Conservation (phyloP, 441 rosid species). For the Pelargonium cotyledonis region DNA sequence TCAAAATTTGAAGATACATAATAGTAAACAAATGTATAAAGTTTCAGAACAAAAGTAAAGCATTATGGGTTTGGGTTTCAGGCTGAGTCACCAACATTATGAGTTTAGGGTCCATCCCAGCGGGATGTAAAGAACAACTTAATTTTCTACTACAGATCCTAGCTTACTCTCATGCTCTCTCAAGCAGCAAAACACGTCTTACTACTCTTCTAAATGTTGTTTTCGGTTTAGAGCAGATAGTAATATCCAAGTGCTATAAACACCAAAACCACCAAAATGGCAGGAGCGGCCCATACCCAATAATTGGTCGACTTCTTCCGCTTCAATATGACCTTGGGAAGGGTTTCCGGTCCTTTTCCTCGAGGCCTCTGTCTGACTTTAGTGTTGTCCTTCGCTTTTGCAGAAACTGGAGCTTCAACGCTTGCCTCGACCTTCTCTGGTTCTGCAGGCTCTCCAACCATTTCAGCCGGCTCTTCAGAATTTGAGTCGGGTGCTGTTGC, state of each 20-base stretch:
- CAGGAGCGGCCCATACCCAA: constrained; percentile 62
- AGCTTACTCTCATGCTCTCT: not conserved
- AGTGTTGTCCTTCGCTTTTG: constrained; percentile 31
- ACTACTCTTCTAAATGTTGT: not conserved
- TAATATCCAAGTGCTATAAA: constrained; percentile 37
- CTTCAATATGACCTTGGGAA: constrained; percentile 63
- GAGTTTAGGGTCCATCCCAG: constrained; percentile 1
- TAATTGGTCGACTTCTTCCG: constrained; percentile 61
- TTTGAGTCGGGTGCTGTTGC: not conserved
- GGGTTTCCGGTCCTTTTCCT: constrained; percentile 39
- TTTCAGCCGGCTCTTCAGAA: constrained; percentile 39
- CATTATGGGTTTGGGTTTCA: not conserved
- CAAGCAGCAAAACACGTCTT: not conserved
- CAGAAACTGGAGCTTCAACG: constrained; percentile 29
- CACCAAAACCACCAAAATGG: constrained; percentile 35
- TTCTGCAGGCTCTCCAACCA: constrained; percentile 34
- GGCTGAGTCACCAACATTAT: not conserved
- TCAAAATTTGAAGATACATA: no score
- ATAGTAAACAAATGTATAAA: not conserved
- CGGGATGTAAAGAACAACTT: constrained; percentile 3
- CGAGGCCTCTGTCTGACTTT: constrained; percentile 50
- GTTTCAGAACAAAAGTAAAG: not conserved
- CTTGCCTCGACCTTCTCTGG: constrained; percentile 39
- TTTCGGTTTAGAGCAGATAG: constrained; percentile 22
- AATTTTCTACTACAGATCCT: not conserved